Evolutionary conservation across 2,329 filamentous ascomycete genomes (phyloP).

Genomic region (Epichloe bromicola): DNA sequence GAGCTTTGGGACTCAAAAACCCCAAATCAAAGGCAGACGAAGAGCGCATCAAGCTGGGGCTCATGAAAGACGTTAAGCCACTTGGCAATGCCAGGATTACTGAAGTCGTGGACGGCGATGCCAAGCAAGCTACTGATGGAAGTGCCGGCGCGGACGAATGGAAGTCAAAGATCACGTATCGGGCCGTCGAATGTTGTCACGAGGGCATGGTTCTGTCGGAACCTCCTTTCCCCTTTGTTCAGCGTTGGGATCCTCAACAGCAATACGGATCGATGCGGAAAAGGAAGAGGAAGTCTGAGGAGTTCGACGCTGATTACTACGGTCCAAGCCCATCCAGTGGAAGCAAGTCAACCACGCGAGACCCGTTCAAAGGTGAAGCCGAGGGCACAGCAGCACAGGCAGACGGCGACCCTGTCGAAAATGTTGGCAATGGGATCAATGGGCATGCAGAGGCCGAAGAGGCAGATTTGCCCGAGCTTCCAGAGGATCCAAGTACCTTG

Average conservation of each 20-base stretch:
- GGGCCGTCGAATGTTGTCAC: conserved; percentile 75
- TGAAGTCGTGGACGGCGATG: conserved; percentile 6
- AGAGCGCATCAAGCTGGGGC: conserved; percentile 43
- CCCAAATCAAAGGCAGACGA: conserved; percentile 59
- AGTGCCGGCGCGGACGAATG: conserved; percentile 48
- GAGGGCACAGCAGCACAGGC: conserved; percentile 3
- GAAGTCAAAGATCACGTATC: conserved; percentile 60
- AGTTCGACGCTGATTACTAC: conserved; percentile 17
- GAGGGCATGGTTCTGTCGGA: conserved; percentile 54
- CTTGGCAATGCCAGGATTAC: conserved; percentile 23
- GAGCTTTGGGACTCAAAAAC: conserved; percentile 54
- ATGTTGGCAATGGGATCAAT: background rate
- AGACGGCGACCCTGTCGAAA: background rate
- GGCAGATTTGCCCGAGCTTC: conserved; percentile 51
- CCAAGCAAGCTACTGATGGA: conserved; percentile 7
- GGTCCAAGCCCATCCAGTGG: conserved; percentile 14
- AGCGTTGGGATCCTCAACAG: conserved; percentile 77
- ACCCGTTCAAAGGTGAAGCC: background rate
- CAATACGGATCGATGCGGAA: conserved; percentile 29
- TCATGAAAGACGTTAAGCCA: conserved; percentile 41
- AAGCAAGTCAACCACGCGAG: conserved; percentile 5
- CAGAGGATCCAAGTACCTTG: conserved; percentile 41
- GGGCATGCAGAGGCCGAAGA: background rate
- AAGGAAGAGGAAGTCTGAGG: conserved; percentile 34
- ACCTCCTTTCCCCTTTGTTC: conserved; percentile 80